phyloP scores from a whole-genome alignment of 1,284 basidiomycete genomes.

The Ganoderma sinense region DNA sequence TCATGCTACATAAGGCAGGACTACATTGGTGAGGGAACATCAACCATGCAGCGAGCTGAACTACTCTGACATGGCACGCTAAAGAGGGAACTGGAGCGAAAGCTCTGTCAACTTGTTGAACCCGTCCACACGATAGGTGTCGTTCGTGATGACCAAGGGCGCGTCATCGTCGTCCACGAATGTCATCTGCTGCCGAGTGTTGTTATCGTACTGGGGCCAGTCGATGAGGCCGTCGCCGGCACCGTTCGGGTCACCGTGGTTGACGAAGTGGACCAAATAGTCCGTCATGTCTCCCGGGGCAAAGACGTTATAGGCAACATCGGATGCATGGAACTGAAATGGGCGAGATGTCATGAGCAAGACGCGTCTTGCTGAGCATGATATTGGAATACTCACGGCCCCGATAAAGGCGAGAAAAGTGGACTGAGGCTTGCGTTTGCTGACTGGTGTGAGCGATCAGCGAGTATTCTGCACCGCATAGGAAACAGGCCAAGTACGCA shows the following conservation, averaged over 20 bases:
- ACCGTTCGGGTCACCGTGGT: slow-evolving; percentile 24
- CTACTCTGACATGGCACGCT: not conserved
- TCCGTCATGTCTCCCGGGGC: slow-evolving; percentile 19
- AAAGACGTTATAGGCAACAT: slow-evolving; percentile 18
- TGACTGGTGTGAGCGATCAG: slow-evolving; percentile 38
- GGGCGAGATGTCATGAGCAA: slow-evolving; percentile 14
- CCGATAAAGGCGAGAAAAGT: slow-evolving; percentile 47
- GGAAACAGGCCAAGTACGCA: slow-evolving; percentile 25
- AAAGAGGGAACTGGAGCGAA: slow-evolving; percentile 9
- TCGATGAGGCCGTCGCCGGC: not conserved
- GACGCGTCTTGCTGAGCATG: slow-evolving; percentile 9
- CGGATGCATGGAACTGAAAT: slow-evolving; percentile 13
- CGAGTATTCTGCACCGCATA: not conserved
- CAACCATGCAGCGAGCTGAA: not conserved
- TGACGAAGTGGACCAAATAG: slow-evolving; percentile 27
- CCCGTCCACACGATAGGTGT: slow-evolving; percentile 36
- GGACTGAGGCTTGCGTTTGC: slow-evolving; percentile 51
- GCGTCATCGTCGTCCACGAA: slow-evolving; percentile 27
- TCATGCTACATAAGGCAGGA: not conserved
- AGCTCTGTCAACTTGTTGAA: slow-evolving; percentile 8
- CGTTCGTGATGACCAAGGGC: slow-evolving; percentile 33
- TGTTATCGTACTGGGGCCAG: slow-evolving; percentile 16
- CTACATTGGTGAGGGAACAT: not conserved
- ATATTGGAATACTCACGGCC: slow-evolving; percentile 41
- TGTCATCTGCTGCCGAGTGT: slow-evolving; percentile 23